These are phyloP conservation scores for Penicillium crystallinum DNA, from an alignment of 495 filamentous ascomycete species.

Conservation along the genomic window DNA sequence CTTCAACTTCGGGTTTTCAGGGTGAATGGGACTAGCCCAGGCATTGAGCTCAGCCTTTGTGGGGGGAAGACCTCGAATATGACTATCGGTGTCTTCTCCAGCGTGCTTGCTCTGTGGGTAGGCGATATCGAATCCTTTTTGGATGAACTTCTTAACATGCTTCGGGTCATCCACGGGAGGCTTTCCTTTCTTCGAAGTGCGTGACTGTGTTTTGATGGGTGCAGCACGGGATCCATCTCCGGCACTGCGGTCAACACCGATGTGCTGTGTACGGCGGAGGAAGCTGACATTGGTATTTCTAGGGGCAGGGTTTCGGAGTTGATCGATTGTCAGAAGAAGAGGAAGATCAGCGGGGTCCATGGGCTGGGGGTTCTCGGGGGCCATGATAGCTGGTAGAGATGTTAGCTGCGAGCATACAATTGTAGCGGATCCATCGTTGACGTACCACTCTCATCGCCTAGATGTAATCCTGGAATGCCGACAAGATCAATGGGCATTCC, in stretches of 20 bases:
- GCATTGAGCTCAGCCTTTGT: slow-evolving; percentile 58
- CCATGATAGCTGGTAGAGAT: slow-evolving; percentile 63
- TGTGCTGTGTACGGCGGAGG: slow-evolving; percentile 93
- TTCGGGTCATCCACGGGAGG: slow-evolving; percentile 67
- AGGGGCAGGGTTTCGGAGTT: slow-evolving; percentile 75
- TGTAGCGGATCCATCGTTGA: slow-evolving; percentile 7
- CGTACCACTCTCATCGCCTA: slow-evolving; percentile 93
- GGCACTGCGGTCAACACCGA: slow-evolving; percentile 60
- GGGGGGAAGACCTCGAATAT: slow-evolving; percentile 50
- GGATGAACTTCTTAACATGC: slow-evolving; percentile 73
- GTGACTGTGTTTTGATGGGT: slow-evolving; percentile 30
- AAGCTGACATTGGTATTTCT: slow-evolving; percentile 74
- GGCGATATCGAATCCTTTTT: slow-evolving; percentile 82
- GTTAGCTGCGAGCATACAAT: slow-evolving; percentile 8
- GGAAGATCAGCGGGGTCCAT: slow-evolving; percentile 76
- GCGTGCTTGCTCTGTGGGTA: slow-evolving; percentile 59
- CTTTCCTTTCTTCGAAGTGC: slow-evolving; percentile 38
- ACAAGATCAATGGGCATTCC: slow-evolving; percentile 96
- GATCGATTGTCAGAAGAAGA: slow-evolving; percentile 72
- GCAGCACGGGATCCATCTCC: slow-evolving; percentile 32
- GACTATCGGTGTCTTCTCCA: slow-evolving; percentile 45
- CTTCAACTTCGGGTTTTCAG: slow-evolving; percentile 71
- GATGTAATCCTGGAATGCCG: slow-evolving; percentile 88
- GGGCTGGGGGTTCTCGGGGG: slow-evolving; percentile 59
- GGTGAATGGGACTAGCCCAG: slow-evolving; percentile 72